Evolutionary conservation across 495 filamentous ascomycete genomes (phyloP), one percentile per base, ranked within the genome.

Genomic region (Aspergillus ellipticus): DNA sequence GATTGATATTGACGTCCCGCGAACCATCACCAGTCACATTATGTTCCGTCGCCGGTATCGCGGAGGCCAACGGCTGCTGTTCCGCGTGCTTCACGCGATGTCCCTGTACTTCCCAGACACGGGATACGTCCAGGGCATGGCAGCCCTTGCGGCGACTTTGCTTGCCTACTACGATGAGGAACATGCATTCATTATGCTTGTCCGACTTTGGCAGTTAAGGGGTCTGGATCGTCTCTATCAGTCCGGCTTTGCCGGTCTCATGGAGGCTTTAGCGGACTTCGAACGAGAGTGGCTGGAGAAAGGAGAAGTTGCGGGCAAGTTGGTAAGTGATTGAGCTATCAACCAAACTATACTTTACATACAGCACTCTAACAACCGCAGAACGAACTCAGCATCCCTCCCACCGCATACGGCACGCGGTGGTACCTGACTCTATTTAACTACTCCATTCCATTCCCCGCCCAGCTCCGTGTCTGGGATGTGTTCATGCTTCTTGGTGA

Each of bases 341-440:
- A 4, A 39, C 31, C 31, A 8, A 2, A 10, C 6, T 33, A 3
- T 2, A 15, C n/a, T 39, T 13, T 39, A n/a, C 51, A 47, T 41
- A 47, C 24, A n/a, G 6, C 2, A 42, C 2, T 65, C 64, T 61
- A 49, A 56, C 29, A 26, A 4, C 28, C 24, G 46, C 68, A 93
- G 89, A 82, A 80, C 48, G 89, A 94, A 61, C 79, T 96, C 16
- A 77, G 79, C 45, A 94, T 99, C 58, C 82, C 87, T 41, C 83
- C 92, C 16, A 99, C 92, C 6, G 86, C 92, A 19, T 99, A 97
- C 68, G 95, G 92, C 28, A 97, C 93, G 0, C 79, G 92, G 24
- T 99, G 94, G 94, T 99, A 99, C 66, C 80, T 99, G 26, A 99
- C 94, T 2, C 81, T 99, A 6, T 99, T 99, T 79, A 97, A 97